These are phyloP conservation scores for Phytopythium montanum DNA, from an alignment of 352 stramenopile species.

Conservation along the genomic window DNA sequence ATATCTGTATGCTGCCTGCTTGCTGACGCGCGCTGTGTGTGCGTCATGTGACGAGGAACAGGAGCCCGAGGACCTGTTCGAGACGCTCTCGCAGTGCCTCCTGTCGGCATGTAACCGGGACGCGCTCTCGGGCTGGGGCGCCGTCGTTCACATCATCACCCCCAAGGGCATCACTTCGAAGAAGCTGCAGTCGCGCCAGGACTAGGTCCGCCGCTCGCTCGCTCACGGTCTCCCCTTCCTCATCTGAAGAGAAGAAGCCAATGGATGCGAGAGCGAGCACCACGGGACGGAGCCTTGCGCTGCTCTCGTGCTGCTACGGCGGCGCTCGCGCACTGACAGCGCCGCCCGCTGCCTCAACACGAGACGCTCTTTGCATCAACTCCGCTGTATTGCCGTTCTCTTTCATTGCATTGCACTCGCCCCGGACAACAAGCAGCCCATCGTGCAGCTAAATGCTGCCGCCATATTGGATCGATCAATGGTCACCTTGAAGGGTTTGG, in stretches of 20 bases:
- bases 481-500: too few species aligned
- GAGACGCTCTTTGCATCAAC: constrained; percentile 1
- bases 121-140: constrained; percentile 97
- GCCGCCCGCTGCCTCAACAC: background rate
- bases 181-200: constrained; percentile 78
- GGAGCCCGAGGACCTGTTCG: constrained; percentile 96
- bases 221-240: background rate
- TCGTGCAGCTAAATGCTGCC: background rate
- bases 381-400: too few species aligned
- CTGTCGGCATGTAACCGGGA: constrained; percentile 98
- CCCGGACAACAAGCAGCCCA: too few species aligned
- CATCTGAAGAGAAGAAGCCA: background rate
- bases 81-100: constrained; percentile 98
- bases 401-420: too few species aligned
- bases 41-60: constrained; percentile 10
- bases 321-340: background rate
- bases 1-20: background rate
- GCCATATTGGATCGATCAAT: too few species aligned
- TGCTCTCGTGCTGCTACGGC: background rate
- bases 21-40: background rate
- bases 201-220: constrained; percentile 34
- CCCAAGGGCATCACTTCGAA: constrained; percentile 80
- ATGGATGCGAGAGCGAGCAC: background rate
- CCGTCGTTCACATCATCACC: constrained; percentile 98
- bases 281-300: background rate